Base-by-base conservation (phyloP, 192 early-diverging fungal species). In the Pilaira anomala region DNA sequence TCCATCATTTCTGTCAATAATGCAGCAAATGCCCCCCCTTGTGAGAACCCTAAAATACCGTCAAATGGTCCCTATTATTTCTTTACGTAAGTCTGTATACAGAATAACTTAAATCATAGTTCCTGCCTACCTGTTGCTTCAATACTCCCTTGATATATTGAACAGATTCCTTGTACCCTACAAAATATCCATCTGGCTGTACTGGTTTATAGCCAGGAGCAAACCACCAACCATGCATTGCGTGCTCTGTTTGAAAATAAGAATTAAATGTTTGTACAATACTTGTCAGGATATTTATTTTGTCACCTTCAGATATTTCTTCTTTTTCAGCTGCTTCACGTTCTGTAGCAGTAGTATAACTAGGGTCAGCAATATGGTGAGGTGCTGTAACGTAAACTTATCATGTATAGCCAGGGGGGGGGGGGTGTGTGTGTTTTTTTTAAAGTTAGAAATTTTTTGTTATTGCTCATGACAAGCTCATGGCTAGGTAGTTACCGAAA, bases 41-140 rank as follows among this genome's bases (percentile, higher is more conserved):
- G 80, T 33, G 77, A 79, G 53, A 81, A 81, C 13, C 80, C 80
- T 55, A 81, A 66, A 12, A 81, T 62, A 22, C 77, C 80, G 49
- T 81, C 80, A 62, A 81, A 81, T 11, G 80, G 80, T 29, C 80
- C 80, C 77, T 78, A 29, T 28, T 19, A 9, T 5, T 48, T 40
- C 1, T 24, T 18, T 46, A 14, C 16, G 18, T 46, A 46, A 46
- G 44, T 14, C 9, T 24, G 4, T 40, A 58, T 25, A 6, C 3
- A n/a, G n/a, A 11, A 9, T 7, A 24, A 12, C 12, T 24, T 22
- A 49, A 44, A 9, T 48, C n/a, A 21, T 48, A 2, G n/a, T n/a
- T n/a, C n/a, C n/a, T n/a, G n/a, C n/a, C n/a, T 63, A 72, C 79
- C 76, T 80, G 65, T 51, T 72, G 73, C 18, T 71, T 69, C 18